These are phyloP conservation scores for Alternaria novae-zelandiae DNA, from an alignment of 2,329 filamentous ascomycete species.

Conservation along the genomic window DNA sequence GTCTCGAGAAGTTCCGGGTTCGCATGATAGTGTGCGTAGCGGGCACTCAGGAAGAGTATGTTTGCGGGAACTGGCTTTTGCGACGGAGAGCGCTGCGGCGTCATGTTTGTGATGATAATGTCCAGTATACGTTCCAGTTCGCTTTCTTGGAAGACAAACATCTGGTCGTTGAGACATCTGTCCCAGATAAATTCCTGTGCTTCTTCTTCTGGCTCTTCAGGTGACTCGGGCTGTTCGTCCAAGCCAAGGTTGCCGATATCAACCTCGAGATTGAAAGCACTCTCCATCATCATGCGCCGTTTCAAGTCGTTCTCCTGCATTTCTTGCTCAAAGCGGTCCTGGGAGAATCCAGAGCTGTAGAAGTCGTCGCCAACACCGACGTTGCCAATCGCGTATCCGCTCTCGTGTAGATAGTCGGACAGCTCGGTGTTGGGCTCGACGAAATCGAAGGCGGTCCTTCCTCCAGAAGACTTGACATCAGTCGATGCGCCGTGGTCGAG, in stretches of 20 bases:
- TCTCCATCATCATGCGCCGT: conserved; percentile 98
- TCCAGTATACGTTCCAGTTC: conserved; percentile 91
- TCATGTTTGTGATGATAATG: conserved; percentile 98
- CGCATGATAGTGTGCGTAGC: conserved; percentile 96
- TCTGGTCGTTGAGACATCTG: conserved; percentile 92
- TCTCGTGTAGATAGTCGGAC: conserved; percentile 92
- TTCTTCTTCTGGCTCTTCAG: conserved; percentile 85
- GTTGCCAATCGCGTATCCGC: conserved; percentile 87
- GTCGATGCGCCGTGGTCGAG: conserved; percentile 94
- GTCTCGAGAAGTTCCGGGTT: conserved; percentile 82
- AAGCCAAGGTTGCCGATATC: conserved; percentile 94
- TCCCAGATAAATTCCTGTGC: conserved; percentile 96
- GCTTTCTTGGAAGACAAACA: conserved; percentile 98
- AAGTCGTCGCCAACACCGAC: conserved; percentile 86
- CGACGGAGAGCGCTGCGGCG: conserved; percentile 90
- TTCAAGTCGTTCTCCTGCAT: conserved; percentile 96
- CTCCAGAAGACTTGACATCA: conserved; percentile 92
- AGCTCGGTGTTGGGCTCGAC: conserved; percentile 95
- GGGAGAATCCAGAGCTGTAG: conserved; percentile 88
- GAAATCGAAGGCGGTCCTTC: conserved; percentile 94
- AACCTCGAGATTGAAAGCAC: conserved; percentile 93
- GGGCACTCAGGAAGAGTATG: conserved; percentile 91
- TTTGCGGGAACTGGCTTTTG: conserved; percentile 98
- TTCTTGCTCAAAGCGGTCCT: conserved; percentile 95
- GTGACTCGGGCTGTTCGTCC: conserved; percentile 84